phyloP scores from a whole-genome alignment of 2,329 filamentous ascomycete genomes.

The Lachnellula hyalina region DNA sequence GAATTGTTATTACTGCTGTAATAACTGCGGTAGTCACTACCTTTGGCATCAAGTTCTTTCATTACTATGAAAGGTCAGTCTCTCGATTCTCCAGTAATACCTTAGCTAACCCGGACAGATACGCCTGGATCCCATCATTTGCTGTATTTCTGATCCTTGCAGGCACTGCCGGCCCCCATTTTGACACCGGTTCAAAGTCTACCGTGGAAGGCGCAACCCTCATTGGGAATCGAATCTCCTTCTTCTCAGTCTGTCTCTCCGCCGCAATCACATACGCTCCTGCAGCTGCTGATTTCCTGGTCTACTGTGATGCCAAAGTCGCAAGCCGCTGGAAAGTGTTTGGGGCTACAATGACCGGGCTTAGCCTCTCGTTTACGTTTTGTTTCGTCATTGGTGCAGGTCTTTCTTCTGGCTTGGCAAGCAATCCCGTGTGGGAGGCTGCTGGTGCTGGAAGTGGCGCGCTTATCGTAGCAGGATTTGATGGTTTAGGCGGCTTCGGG shows the following conservation, averaged over 20 bases:
- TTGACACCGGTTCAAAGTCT: conserved; percentile 48
- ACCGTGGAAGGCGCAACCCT: conserved; percentile 47
- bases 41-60: conserved; percentile 63
- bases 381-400: conserved; percentile 58
- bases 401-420: conserved; percentile 51
- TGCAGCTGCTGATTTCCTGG: conserved; percentile 61
- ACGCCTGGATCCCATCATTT: conserved; percentile 59
- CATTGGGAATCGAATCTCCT: conserved; percentile 56
- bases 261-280: conserved; percentile 59
- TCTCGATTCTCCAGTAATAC: not conserved
- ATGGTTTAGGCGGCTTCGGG: conserved; percentile 55
- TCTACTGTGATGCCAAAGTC: conserved; percentile 53
- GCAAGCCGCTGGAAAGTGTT: conserved; percentile 45
- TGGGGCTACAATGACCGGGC: conserved; percentile 49
- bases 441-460: conserved; percentile 56
- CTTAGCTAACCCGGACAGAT: conserved; percentile 33
- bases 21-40: conserved; percentile 60
- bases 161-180: conserved; percentile 55
- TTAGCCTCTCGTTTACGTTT: conserved; percentile 54
- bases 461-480: conserved; percentile 58
- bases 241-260: conserved; percentile 64
- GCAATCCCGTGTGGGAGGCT: conserved; percentile 50
- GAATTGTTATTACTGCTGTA: conserved; percentile 59
- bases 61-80: conserved; percentile 57
- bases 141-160: conserved; percentile 56